A percentile compares a stretch with the other conserved stretches of the same genome.
Evolutionary conservation across 768 basidiomycete species (phyloP).

Genomic region (Cystofilobasidium ferigula): DNA sequence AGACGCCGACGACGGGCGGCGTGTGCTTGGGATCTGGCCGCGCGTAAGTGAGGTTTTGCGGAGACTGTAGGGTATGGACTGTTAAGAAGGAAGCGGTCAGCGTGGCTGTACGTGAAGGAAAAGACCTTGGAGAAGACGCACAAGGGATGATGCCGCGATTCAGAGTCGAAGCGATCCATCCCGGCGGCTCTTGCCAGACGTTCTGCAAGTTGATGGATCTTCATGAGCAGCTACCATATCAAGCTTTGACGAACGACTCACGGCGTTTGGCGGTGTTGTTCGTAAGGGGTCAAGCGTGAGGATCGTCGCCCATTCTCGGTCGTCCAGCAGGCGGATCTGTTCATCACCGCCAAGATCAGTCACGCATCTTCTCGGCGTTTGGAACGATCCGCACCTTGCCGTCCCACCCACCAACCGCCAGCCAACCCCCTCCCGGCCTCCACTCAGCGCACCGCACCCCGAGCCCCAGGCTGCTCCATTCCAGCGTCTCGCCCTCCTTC

Average conservation of each 20-base stretch:
- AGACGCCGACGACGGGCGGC: slow-evolving; percentile 55
- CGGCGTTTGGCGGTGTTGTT: slow-evolving; percentile 49
- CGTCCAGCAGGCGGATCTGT: slow-evolving; percentile 66
- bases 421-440: slow-evolving; percentile 75
- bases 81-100: neutral
- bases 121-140: slow-evolving; percentile 35
- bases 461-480: slow-evolving; percentile 56
- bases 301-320: slow-evolving; percentile 60
- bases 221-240: neutral
- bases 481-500: neutral
- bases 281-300: slow-evolving; percentile 48
- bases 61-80: slow-evolving; percentile 29
- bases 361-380: neutral
- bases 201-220: slow-evolving; percentile 43
- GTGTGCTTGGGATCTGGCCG: slow-evolving; percentile 51
- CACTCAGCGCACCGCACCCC: slow-evolving; percentile 69
- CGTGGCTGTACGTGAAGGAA: slow-evolving; percentile 44
- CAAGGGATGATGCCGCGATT: slow-evolving; percentile 82
- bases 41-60: slow-evolving; percentile 27
- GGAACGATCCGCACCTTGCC: slow-evolving; percentile 52
- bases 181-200: slow-evolving; percentile 73
- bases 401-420: slow-evolving; percentile 78
- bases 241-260: slow-evolving; percentile 38
- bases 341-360: slow-evolving; percentile 19
- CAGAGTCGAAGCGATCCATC: slow-evolving; percentile 73